Evolutionary conservation across 768 basidiomycete genomes (phyloP).

Genomic region (Boletus rex-veris): DNA sequence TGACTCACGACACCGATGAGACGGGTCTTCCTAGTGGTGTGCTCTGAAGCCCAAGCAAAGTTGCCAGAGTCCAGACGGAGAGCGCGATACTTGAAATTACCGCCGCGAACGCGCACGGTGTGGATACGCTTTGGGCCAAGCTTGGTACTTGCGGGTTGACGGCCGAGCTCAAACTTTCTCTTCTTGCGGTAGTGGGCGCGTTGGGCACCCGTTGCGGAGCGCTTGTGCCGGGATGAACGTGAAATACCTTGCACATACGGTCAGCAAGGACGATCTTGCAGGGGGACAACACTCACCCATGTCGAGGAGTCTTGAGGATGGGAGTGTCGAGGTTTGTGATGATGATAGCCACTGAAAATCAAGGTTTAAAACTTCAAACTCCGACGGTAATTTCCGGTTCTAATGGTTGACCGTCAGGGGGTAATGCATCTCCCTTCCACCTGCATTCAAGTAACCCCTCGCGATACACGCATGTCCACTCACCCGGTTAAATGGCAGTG

Average conservation of each 20-base stretch:
- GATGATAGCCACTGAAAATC: slow-evolving; percentile 48
- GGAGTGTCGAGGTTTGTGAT: slow-evolving; percentile 34
- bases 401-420: slow-evolving; percentile 21
- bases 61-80: slow-evolving; percentile 96
- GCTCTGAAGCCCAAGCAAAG: slow-evolving; percentile 98
- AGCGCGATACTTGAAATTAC: slow-evolving; percentile 93
- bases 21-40: slow-evolving; percentile 91
- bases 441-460: slow-evolving; percentile 6
- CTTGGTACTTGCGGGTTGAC: slow-evolving; percentile 96
- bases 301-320: slow-evolving; percentile 69
- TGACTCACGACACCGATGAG: slow-evolving; percentile 88
- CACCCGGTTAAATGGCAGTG: slow-evolving; percentile 19
- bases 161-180: slow-evolving; percentile 99
- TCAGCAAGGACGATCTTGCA: slow-evolving; percentile 5
- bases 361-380: slow-evolving; percentile 36
- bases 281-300: slow-evolving; percentile 62
- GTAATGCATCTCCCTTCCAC: not conserved
- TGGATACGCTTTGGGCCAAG: slow-evolving; percentile 95
- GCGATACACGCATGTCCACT: slow-evolving; percentile 18
- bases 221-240: slow-evolving; percentile 95
- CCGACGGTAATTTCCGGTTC: slow-evolving; percentile 24
- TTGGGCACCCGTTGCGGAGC: slow-evolving; percentile 88
- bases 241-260: slow-evolving; percentile 76
- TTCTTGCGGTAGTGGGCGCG: slow-evolving; percentile 98
- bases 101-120: slow-evolving; percentile 91